These are phyloP conservation scores for Aspergillus nomiae DNA, from an alignment of 2,329 filamentous ascomycete species.

Conservation along the genomic window DNA sequence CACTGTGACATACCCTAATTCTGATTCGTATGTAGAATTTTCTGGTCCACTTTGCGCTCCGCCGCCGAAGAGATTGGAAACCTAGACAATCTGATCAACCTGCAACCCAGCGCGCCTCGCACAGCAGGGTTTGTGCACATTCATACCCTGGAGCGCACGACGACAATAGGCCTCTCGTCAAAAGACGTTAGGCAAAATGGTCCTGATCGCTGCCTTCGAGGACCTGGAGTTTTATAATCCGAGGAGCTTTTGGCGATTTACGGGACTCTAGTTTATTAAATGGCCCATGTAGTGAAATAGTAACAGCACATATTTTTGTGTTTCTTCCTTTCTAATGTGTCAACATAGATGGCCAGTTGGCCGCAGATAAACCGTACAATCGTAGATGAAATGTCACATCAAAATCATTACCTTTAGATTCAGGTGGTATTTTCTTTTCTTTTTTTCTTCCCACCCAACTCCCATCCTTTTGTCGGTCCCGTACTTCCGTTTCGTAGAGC, in stretches of 20 bases:
- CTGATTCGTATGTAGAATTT: no score
- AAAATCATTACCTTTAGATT: not conserved
- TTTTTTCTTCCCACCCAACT: not conserved
- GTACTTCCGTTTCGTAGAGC: not conserved
- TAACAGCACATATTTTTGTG: not conserved
- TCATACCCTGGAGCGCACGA: constrained; percentile 37
- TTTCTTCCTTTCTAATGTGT: not conserved
- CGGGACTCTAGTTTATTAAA: no score
- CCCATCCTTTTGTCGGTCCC: not conserved
- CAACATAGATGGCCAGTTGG: not conserved
- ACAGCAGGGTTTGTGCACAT: constrained; percentile 43
- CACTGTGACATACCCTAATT: no score
- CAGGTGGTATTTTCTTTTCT: not conserved
- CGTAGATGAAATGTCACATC: constrained; percentile 7
- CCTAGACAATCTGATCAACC: constrained; percentile 37
- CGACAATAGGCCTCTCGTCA: constrained; percentile 40
- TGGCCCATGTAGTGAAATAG: not conserved
- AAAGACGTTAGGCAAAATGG: constrained; percentile 45
- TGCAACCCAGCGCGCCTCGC: constrained; percentile 36
- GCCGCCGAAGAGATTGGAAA: constrained; percentile 33
- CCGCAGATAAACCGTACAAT: constrained; percentile 8
- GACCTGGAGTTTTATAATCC: constrained; percentile 42
- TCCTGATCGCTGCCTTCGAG: constrained; percentile 42
- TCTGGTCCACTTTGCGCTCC: no score
- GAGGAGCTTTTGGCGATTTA: constrained; percentile 14